These are phyloP conservation scores for Dianthus caryophyllus DNA, from an alignment of 148 eudicot species.

Conservation along the genomic window DNA sequence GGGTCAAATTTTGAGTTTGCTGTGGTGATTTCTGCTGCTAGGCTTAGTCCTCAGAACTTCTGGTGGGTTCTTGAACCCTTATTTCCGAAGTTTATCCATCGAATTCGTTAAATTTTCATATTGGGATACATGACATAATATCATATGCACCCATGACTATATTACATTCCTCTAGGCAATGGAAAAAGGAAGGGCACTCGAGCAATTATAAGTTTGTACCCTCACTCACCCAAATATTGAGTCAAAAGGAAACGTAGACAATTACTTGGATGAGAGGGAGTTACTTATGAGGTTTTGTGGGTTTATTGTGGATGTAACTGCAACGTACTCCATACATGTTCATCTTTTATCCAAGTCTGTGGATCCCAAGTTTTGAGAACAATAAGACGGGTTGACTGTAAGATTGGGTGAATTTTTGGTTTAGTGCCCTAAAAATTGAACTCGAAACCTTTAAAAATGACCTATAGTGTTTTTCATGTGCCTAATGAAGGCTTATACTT, in stretches of 20 bases:
- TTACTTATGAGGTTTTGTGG: constrained; percentile 5
- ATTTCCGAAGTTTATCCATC: too few relatives aligned
- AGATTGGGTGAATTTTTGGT: background rate
- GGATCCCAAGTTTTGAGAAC: background rate
- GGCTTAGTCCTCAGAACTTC: constrained; percentile 90
- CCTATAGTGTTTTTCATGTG: background rate
- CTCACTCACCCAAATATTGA: too few relatives aligned
- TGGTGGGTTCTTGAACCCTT: constrained; percentile 39
- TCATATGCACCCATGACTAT: too few relatives aligned
- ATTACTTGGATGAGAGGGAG: too few relatives aligned
- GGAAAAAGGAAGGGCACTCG: too few relatives aligned
- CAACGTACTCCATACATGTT: background rate
- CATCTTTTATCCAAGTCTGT: background rate
- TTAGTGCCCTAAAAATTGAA: background rate
- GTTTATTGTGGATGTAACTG: background rate
- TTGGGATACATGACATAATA: too few relatives aligned
- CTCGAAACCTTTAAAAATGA: background rate
- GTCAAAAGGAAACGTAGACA: too few relatives aligned
- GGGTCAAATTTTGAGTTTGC: constrained; percentile 86
- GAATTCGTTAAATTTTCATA: too few relatives aligned
- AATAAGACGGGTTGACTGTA: background rate
- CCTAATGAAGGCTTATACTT: background rate
- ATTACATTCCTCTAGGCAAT: too few relatives aligned
- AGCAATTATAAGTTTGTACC: too few relatives aligned
- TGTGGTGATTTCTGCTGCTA: constrained; percentile 87